Evolutionary conservation across 1,139 yeast genomes (phyloP).

Genomic region (Candida pseudoviswanathii): DNA sequence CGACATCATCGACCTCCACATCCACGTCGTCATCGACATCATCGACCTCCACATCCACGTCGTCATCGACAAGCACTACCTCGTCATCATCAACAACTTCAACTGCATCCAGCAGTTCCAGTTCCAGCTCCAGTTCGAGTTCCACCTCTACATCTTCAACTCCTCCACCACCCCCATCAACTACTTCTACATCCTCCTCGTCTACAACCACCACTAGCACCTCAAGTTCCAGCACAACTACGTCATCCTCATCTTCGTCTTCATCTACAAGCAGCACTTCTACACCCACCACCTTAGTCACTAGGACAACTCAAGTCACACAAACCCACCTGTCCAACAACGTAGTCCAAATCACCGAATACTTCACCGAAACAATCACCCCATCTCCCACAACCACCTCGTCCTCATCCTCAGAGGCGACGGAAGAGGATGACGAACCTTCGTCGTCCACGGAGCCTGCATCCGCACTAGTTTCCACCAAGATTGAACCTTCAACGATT

Average conservation of each 20-base stretch:
- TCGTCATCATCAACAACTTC: constrained; percentile 15
- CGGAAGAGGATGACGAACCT: too few relatives aligned
- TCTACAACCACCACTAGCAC: constrained; percentile 9
- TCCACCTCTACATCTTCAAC: not conserved
- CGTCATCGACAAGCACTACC: constrained; percentile 10
- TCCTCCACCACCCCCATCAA: constrained; percentile 1
- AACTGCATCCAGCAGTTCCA: not conserved
- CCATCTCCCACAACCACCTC: constrained; percentile 21
- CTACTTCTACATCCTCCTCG: not conserved
- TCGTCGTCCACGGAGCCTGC: constrained; percentile 20
- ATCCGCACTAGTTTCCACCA: constrained; percentile 5
- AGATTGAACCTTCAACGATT: constrained; percentile 16
- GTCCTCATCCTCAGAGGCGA: constrained; percentile 8
- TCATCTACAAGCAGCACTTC: constrained; percentile 5
- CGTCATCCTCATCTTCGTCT: constrained; percentile 2
- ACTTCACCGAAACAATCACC: constrained; percentile 9
- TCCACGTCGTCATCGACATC: constrained; percentile 13
- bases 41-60: constrained; percentile 12
- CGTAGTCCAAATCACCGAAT: constrained; percentile 13
- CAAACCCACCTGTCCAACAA: constrained; percentile 14
- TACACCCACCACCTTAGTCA: constrained; percentile 16
- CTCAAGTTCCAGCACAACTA: not conserved
- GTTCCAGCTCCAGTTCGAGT: constrained; percentile 2
- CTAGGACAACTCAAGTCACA: constrained; percentile 19
- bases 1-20: constrained; percentile 8